Percentiles rank a stretch among this genome's conserved stretches.
Conservation (phyloP, 2,329 filamentous ascomycete genomes). For the Cercospora beticola region DNA sequence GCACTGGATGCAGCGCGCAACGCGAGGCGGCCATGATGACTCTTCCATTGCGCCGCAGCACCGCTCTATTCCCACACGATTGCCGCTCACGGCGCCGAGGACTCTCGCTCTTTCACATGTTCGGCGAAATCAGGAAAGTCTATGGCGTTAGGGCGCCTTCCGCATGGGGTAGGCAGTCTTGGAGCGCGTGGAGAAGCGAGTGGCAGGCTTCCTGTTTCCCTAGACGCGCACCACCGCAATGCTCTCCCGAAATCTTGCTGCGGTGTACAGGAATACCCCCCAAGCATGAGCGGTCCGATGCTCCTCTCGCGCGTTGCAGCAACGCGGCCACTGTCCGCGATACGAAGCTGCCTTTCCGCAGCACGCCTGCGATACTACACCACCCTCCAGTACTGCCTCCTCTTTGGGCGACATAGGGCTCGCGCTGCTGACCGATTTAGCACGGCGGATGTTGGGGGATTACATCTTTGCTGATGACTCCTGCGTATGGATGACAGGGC, state of each 20-base stretch:
- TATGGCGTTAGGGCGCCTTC: background rate
- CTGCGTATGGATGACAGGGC: background rate
- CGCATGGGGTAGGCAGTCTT: constrained; percentile 3
- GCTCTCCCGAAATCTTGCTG: background rate
- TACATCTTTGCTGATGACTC: background rate
- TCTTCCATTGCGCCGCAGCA: background rate
- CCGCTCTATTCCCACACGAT: background rate
- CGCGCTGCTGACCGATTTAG: background rate
- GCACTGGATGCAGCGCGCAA: background rate
- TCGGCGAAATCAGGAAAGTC: constrained; percentile 13
- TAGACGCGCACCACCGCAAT: background rate
- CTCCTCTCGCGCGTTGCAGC: background rate
- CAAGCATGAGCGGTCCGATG: background rate
- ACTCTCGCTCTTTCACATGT: constrained; percentile 6
- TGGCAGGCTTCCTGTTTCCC: background rate
- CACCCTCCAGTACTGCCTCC: background rate
- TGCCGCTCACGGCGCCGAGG: constrained; percentile 6
- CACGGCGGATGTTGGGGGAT: background rate
- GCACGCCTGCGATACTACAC: background rate
- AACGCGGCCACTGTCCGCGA: background rate
- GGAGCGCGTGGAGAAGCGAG: constrained; percentile 4
- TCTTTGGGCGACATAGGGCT: background rate
- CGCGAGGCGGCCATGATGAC: background rate
- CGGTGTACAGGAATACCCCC: background rate
- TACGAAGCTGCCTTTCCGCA: background rate